A percentile compares a stretch with the other conserved stretches of the same genome.
Evolutionary conservation across 148 eudicot genomes (phyloP).

Genomic region (Silene conica): DNA sequence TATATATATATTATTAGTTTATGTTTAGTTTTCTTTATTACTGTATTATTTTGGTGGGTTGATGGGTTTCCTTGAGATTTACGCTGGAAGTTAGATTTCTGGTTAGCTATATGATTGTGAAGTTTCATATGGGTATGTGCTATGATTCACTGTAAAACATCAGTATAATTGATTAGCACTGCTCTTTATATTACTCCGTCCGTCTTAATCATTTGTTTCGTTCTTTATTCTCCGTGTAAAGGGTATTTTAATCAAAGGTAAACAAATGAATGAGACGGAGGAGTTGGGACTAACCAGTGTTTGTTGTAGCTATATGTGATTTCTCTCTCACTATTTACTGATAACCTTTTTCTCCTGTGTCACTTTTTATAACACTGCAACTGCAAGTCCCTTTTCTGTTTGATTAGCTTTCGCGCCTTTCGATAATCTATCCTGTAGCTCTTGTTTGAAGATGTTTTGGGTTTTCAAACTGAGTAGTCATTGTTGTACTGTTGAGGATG

Average conservation of each 20-base stretch:
- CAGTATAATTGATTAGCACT: not conserved
- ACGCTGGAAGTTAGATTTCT: constrained; percentile 21
- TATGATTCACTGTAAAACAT: constrained; percentile 15
- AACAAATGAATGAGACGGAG: not conserved
- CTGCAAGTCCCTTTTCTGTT: constrained; percentile 13
- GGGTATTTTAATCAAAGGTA: not conserved
- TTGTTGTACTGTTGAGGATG: constrained; percentile 3
- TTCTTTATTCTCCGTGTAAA: no score
- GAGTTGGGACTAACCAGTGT: constrained; percentile 16
- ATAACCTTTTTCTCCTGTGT: not conserved
- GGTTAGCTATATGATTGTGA: constrained; percentile 23
- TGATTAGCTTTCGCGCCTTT: constrained; percentile 14
- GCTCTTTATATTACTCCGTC: constrained; percentile 7
- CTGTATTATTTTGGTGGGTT: not conserved
- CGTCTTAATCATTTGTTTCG: not conserved
- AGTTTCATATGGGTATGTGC: constrained; percentile 12
- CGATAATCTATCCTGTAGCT: constrained; percentile 6
- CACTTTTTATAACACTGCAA: constrained; percentile 13
- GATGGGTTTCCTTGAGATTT: constrained; percentile 20
- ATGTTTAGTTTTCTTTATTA: not conserved
- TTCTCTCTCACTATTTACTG: constrained; percentile 15
- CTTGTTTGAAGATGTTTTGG: constrained; percentile 8
- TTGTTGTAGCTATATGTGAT: constrained; percentile 12
- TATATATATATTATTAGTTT: not conserved
- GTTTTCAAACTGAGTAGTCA: constrained; percentile 10